These are phyloP conservation scores for Cyberlindnera lachancei DNA, from an alignment of 805 yeast genomes.

Conservation along the genomic window DNA sequence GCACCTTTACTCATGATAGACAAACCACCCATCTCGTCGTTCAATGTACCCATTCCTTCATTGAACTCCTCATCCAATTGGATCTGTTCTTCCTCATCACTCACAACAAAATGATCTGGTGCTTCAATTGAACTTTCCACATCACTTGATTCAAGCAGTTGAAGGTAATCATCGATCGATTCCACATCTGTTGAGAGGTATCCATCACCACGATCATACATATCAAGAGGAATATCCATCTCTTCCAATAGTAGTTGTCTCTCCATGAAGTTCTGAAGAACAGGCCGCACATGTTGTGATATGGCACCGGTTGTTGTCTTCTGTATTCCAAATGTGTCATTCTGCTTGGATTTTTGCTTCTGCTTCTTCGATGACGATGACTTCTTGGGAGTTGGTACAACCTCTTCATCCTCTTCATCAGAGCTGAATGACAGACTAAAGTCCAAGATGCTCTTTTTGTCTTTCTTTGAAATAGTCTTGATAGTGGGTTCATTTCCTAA, in stretches of 20 bases:
- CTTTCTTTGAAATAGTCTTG: no score
- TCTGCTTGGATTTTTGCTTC: no score
- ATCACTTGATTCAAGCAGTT: background rate
- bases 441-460: no score
- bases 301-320: background rate
- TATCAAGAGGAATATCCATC: background rate
- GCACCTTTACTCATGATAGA: background rate
- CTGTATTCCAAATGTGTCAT: no score
- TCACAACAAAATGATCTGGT: slow-evolving; percentile 1
- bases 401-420: slow-evolving; percentile 7
- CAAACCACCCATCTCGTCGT: background rate
- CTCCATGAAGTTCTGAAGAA: slow-evolving; percentile 1
- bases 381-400: no score
- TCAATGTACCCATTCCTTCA: background rate
- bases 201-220: background rate
- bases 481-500: no score
- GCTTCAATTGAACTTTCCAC: background rate
- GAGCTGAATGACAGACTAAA: no score
- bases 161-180: background rate
- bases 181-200: background rate
- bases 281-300: background rate
- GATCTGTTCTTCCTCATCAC: slow-evolving; percentile 14
- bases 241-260: background rate
- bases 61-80: slow-evolving; percentile 8
- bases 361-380: no score